These are phyloP conservation scores for Aspergillus sp. DNA, from an alignment of 2,329 filamentous ascomycete genomes.

Conservation along the genomic window DNA sequence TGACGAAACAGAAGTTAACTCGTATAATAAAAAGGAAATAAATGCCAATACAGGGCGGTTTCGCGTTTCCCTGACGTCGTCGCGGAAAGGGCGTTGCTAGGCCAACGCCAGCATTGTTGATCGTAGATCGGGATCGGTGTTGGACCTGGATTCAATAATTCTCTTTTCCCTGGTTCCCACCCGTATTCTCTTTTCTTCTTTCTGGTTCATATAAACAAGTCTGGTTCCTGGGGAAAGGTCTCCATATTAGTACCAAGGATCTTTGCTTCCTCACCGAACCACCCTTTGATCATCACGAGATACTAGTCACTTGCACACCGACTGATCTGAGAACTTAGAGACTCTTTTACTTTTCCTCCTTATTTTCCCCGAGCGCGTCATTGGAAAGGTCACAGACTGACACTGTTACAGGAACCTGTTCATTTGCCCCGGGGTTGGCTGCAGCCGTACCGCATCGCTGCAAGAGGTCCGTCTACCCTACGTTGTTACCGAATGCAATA, in stretches of 20 bases:
- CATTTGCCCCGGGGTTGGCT: slow-evolving; percentile 25
- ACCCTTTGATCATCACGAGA: slow-evolving; percentile 6
- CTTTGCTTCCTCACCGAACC: neutral
- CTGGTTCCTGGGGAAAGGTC: slow-evolving; percentile 4
- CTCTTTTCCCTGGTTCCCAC: slow-evolving; percentile 23
- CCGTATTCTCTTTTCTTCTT: slow-evolving; percentile 16
- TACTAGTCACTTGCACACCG: slow-evolving; percentile 10
- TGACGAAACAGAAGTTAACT: slow-evolving; percentile 3
- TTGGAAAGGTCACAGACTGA: slow-evolving; percentile 39
- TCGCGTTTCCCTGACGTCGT: slow-evolving; percentile 25
- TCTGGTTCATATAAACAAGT: slow-evolving; percentile 2
- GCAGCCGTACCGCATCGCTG: slow-evolving; percentile 67
- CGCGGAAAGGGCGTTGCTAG: slow-evolving; percentile 26
- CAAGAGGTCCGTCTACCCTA: slow-evolving; percentile 56
- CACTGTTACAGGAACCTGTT: slow-evolving; percentile 55
- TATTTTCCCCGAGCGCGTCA: slow-evolving; percentile 13
- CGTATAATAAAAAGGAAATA: neutral
- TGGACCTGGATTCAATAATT: slow-evolving; percentile 24
- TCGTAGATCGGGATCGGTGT: slow-evolving; percentile 34
- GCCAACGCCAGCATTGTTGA: slow-evolving; percentile 36
- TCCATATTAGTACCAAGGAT: slow-evolving; percentile 2
- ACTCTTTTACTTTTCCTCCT: slow-evolving; percentile 5
- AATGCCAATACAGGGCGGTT: slow-evolving; percentile 13
- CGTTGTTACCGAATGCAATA: neutral
- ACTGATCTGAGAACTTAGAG: neutral